phyloP scores from a whole-genome alignment of 108 stramenopile species.

The Parmales sp. region DNA sequence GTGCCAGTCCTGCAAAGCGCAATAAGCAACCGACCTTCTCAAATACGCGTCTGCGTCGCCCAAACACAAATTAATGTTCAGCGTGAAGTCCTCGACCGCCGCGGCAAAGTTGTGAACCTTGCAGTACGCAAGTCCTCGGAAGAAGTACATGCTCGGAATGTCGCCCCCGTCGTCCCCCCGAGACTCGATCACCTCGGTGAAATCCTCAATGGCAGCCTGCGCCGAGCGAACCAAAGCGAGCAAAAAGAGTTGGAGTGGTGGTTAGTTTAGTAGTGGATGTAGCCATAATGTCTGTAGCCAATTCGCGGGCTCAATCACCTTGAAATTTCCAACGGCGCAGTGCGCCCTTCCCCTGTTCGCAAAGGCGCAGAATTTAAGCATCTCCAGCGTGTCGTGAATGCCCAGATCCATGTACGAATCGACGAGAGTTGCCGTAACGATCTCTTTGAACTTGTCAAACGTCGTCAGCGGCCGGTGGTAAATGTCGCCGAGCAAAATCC shows the following conservation, averaged over 20 bases:
- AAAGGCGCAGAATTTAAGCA: background rate
- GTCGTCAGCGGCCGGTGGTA: slow-evolving; percentile 2
- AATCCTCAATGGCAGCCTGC: background rate
- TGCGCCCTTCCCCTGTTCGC: background rate
- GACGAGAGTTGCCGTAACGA: background rate
- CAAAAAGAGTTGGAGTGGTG: too few species aligned
- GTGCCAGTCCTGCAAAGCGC: slow-evolving; percentile 5
- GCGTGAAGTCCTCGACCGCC: background rate
- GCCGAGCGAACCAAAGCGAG: too few species aligned
- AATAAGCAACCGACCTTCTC: background rate
- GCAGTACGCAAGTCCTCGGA: slow-evolving; percentile 2
- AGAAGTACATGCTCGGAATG: slow-evolving; percentile 4
- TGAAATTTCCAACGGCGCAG: background rate
- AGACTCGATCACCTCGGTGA: slow-evolving; percentile 5
- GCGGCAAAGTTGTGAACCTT: background rate
- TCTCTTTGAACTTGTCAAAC: background rate
- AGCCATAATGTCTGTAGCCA: too few species aligned
- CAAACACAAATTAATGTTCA: background rate
- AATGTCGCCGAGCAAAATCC: background rate
- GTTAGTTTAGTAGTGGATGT: too few species aligned
- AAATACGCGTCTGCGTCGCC: background rate
- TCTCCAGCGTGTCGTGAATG: background rate
- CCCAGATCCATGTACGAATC: background rate
- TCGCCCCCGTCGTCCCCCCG: slow-evolving; percentile 1
- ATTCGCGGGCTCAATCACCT: too few species aligned